Conservation (phyloP, 2,329 filamentous ascomycete species). For the Scedosporium apiospermum region DNA sequence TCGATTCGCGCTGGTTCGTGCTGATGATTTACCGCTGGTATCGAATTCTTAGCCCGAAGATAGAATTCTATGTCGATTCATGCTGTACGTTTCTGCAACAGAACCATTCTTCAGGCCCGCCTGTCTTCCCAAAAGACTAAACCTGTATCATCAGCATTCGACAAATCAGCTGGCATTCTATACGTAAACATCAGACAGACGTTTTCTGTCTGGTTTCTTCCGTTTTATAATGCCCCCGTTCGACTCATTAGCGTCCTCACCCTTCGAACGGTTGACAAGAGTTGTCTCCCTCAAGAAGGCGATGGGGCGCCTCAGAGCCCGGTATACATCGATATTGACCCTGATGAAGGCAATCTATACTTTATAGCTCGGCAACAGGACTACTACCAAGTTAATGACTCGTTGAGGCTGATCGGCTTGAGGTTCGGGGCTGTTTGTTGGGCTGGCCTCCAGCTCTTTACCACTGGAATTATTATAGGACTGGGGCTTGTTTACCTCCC, state of each 20-base stretch:
- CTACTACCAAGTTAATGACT: conserved; percentile 69
- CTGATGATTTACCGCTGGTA: conserved; percentile 72
- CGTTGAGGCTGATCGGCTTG: conserved; percentile 61
- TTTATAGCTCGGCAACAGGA: conserved; percentile 72
- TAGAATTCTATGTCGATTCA: conserved; percentile 57
- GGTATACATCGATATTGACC: not conserved
- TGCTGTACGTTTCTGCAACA: conserved; percentile 26
- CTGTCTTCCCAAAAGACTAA: not conserved
- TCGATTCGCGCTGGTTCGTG: conserved; percentile 59
- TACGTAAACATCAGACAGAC: conserved; percentile 67
- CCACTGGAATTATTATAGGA: conserved; percentile 51
- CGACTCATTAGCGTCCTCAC: conserved; percentile 56
- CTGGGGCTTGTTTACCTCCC: not conserved
- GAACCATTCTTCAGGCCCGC: not conserved
- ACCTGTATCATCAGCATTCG: conserved; percentile 44
- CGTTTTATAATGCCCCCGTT: conserved; percentile 62
- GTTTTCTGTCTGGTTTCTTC: conserved; percentile 69
- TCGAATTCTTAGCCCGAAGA: conserved; percentile 68
- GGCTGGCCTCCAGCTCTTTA: conserved; percentile 51
- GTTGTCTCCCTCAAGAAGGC: not conserved
- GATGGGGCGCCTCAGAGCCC: not conserved
- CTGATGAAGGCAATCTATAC: conserved; percentile 34
- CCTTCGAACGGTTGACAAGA: not conserved
- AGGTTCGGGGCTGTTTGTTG: conserved; percentile 47
- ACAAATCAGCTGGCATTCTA: conserved; percentile 54